Evolutionary conservation across 148 eudicot genomes (phyloP).

Genomic region (Suaeda aralocaspica): DNA sequence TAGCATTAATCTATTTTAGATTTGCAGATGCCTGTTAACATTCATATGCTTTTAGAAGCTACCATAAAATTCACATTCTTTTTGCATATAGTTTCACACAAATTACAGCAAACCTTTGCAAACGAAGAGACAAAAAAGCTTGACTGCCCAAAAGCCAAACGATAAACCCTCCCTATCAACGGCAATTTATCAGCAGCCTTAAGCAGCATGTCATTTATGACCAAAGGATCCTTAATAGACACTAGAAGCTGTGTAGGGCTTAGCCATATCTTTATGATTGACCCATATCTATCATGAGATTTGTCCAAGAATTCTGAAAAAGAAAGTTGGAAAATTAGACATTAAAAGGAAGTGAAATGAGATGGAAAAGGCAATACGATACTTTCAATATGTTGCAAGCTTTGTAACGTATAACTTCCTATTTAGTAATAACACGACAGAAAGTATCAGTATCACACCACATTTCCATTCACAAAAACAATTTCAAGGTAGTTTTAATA

Average conservation of each 20-base stretch:
- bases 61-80: background rate
- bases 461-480: background rate
- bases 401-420: no score
- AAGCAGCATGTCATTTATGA: slow-evolving; percentile 40
- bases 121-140: slow-evolving; percentile 53
- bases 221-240: slow-evolving; percentile 40
- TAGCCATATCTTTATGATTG: slow-evolving; percentile 47
- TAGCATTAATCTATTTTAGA: background rate
- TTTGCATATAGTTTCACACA: background rate
- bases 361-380: no score
- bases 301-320: slow-evolving; percentile 41
- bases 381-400: no score
- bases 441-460: background rate
- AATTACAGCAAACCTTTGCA: slow-evolving; percentile 29
- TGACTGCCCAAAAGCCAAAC: slow-evolving; percentile 46
- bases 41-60: background rate
- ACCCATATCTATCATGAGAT: slow-evolving; percentile 46
- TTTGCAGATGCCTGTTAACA: background rate
- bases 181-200: slow-evolving; percentile 56
- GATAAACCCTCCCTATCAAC: slow-evolving; percentile 45
- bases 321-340: slow-evolving; percentile 13
- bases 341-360: no score
- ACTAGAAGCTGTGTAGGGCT: slow-evolving; percentile 52
- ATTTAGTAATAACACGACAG: no score
- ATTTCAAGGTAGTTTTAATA: background rate